Evolutionary conservation across 768 basidiomycete species (phyloP).

Genomic region (Termitomyces sp.): DNA sequence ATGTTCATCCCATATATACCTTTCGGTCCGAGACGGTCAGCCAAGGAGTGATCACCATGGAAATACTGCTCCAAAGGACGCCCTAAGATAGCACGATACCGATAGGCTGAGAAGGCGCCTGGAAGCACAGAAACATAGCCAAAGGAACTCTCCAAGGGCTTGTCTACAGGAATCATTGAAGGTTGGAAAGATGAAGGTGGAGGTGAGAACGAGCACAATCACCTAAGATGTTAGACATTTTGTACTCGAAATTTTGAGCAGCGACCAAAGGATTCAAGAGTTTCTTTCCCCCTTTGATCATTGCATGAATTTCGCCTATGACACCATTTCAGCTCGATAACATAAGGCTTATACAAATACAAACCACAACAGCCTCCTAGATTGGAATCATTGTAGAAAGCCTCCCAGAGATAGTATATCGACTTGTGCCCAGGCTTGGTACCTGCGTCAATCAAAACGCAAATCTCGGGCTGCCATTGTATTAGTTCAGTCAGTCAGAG

Average conservation of each 20-base stretch:
- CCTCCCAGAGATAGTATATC: constrained; percentile 94
- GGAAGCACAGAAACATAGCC: constrained; percentile 95
- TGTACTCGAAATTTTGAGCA: constrained; percentile 97
- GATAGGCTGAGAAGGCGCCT: constrained; percentile 95
- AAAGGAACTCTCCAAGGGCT: constrained; percentile 92
- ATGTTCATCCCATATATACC: constrained; percentile 97
- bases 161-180: constrained; percentile 53
- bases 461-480: constrained; percentile 72
- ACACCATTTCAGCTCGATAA: neutral
- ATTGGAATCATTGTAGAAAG: constrained; percentile 75
- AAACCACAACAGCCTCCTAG: constrained; percentile 83
- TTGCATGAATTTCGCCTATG: constrained; percentile 82
- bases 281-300: constrained; percentile 91
- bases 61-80: constrained; percentile 83
- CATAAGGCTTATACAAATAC: constrained; percentile 2
- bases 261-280: constrained; percentile 89
- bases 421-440: constrained; percentile 97
- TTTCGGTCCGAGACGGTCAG: constrained; percentile 87
- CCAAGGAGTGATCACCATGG: constrained; percentile 84
- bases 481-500: neutral
- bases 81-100: constrained; percentile 89
- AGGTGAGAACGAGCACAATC: constrained; percentile 8
- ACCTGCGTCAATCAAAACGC: constrained; percentile 91
- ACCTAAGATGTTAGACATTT: constrained; percentile 96
- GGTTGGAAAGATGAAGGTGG: neutral